Base-by-base conservation (phyloP, 1,284 basidiomycete genomes). In the Agroathelia rolfsii region DNA sequence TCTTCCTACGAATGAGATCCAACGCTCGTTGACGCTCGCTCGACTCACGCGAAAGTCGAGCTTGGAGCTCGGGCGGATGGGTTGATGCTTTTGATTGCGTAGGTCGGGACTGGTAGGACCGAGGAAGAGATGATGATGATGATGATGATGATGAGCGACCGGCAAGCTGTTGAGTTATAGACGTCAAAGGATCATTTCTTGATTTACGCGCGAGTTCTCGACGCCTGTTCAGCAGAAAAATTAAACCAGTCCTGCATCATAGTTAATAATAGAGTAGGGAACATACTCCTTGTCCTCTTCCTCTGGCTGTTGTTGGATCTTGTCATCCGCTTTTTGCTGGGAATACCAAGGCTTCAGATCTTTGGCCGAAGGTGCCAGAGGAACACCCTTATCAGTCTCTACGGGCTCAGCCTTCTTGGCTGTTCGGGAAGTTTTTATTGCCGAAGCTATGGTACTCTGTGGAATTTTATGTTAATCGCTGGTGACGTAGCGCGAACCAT, bases 291-390 rank as follows among this genome's bases (percentile, higher is more conserved):
- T 26, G 15, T 17, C 24, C 13, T 37, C 35, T 24, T 36, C 42
- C 22, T 43, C 36, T 22, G 33, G 32, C 32, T 35, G 30, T n/a
- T n/a, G n/a, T n/a, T n/a, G n/a, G n/a, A n/a, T n/a, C n/a, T n/a
- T n/a, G n/a, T n/a, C n/a, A n/a, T n/a, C n/a, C n/a, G 20, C 25
- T 3, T 13, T 42, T 26, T 44, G 41, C 24, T 58, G 60, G 1
- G 73, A 72, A 50, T 87, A 87, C 83, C 83, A 87, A 3, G 82
- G 81, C 15, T 72, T 75, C 10, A 83, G 65, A 41, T 87, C 83
- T 43, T 83, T 78, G 11, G 61, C 68, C 3, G 72, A 69, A 0
- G 83, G 83, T 3, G 77, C 82, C 5, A 86, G 60, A 3, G 78
- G 62, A 9, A 84, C 48, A 5, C 84, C 83, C 42, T 72, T 73